phyloP scores from a whole-genome alignment of 2,329 filamentous ascomycete genomes.

The Paraphoma sp. region DNA sequence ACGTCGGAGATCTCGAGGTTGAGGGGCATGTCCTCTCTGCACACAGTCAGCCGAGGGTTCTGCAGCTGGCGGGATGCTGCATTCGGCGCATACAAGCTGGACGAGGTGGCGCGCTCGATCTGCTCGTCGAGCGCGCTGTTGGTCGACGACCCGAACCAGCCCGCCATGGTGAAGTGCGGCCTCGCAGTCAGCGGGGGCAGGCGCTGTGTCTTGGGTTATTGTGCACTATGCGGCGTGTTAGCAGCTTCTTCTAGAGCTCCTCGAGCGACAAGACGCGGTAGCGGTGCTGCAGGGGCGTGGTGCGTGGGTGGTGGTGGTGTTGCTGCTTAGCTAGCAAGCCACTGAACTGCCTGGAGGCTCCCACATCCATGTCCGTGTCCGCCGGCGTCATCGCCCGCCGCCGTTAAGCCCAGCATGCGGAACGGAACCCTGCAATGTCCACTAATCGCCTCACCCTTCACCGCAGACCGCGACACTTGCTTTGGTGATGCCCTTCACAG shows the following conservation, averaged over 20 bases:
- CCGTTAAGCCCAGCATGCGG: neutral
- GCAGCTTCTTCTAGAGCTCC: neutral
- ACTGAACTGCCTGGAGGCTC: neutral
- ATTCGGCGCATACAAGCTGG: slow-evolving; percentile 72
- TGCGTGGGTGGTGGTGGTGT: neutral
- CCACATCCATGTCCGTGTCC: slow-evolving; percentile 3
- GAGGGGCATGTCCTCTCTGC: slow-evolving; percentile 91
- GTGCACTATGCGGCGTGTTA: neutral
- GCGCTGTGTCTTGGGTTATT: neutral
- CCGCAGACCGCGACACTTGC: neutral
- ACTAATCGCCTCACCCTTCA: neutral
- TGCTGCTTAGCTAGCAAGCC: slow-evolving; percentile 17
- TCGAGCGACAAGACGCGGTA: neutral
- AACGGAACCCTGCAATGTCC: slow-evolving; percentile 1
- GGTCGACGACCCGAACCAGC: slow-evolving; percentile 87
- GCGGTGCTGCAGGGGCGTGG: too few relatives aligned
- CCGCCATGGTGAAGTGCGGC: slow-evolving; percentile 71
- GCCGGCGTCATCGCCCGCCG: slow-evolving; percentile 16
- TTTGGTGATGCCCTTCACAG: neutral
- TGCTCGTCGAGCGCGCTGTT: slow-evolving; percentile 95
- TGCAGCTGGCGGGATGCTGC: neutral
- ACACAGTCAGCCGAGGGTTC: slow-evolving; percentile 13
- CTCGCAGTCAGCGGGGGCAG: neutral
- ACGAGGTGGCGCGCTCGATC: slow-evolving; percentile 92
- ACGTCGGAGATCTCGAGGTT: slow-evolving; percentile 98